phyloP scores from a whole-genome alignment of 2,329 filamentous ascomycete genomes.

The Chaetomium sp. region DNA sequence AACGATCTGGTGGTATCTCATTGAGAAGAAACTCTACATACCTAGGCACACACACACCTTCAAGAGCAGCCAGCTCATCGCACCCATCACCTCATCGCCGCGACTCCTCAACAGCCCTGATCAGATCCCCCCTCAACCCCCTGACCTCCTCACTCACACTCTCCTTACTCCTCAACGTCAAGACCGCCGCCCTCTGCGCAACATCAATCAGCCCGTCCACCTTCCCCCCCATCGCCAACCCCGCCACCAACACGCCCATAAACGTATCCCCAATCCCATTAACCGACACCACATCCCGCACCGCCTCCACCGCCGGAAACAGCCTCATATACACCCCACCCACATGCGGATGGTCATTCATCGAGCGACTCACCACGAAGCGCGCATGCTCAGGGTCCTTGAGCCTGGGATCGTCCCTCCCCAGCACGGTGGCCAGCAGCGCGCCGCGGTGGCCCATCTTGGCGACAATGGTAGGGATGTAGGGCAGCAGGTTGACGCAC shows the following conservation, averaged over 20 bases:
- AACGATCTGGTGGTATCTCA: background rate
- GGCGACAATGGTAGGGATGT: slow-evolving; percentile 80
- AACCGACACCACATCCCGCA: slow-evolving; percentile 79
- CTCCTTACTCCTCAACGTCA: slow-evolving; percentile 74
- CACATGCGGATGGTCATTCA: slow-evolving; percentile 54
- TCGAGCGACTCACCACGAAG: slow-evolving; percentile 70
- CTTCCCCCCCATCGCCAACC: slow-evolving; percentile 63
- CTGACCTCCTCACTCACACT: slow-evolving; percentile 56
- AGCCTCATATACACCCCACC: slow-evolving; percentile 82
- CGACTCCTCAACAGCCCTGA: slow-evolving; percentile 27
- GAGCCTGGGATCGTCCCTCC: slow-evolving; percentile 67
- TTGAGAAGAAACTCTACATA: background rate
- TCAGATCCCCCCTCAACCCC: slow-evolving; percentile 32
- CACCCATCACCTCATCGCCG: background rate
- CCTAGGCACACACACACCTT: background rate
- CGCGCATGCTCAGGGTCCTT: slow-evolving; percentile 61
- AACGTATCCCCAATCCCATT: slow-evolving; percentile 96
- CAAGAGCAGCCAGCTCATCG: background rate
- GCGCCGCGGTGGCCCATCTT: slow-evolving; percentile 80
- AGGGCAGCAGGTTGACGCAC: slow-evolving; percentile 81
- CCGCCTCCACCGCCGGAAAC: slow-evolving; percentile 66
- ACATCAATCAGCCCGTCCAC: slow-evolving; percentile 68
- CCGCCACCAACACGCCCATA: slow-evolving; percentile 80
- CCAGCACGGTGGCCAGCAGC: slow-evolving; percentile 71
- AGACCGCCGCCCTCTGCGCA: slow-evolving; percentile 78